Percentiles rank a stretch among this genome's conserved stretches.
phyloP scores from a whole-genome alignment of 257 asterid species.

The Lavandula angustifolia region DNA sequence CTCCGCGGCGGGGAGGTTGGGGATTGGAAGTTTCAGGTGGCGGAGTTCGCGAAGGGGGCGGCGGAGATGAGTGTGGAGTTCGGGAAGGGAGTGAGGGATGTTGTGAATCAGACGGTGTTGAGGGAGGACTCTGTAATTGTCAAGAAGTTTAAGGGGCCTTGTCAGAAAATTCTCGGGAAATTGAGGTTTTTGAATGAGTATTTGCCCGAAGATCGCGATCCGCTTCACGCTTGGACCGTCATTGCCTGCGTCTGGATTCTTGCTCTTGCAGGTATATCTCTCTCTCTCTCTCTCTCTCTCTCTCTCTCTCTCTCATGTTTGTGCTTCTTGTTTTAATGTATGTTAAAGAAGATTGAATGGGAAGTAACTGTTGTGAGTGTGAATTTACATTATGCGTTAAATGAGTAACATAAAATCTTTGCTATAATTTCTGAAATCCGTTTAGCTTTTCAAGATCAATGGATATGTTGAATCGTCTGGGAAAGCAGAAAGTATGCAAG shows the following conservation, averaged over 20 bases:
- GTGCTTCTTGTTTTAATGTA: not conserved
- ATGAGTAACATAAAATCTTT: not conserved
- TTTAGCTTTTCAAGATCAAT: not conserved
- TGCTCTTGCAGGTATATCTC: conserved; percentile 58
- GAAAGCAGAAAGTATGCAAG: too few species aligned
- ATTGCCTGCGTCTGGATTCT: conserved; percentile 55
- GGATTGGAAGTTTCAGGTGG: conserved; percentile 69
- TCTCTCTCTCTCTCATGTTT: not conserved
- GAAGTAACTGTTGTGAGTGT: conserved; percentile 1
- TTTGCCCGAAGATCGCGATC: conserved; percentile 99
- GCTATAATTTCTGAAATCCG: not conserved
- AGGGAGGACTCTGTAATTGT: conserved; percentile 80
- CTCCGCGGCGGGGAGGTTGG: conserved; percentile 31
- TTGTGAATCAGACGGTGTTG: conserved; percentile 73
- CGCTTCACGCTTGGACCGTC: conserved; percentile 78
- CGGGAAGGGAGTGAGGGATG: conserved; percentile 92
- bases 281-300: not conserved
- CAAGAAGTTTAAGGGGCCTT: conserved; percentile 71
- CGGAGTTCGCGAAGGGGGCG: conserved; percentile 89
- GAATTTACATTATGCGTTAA: not conserved
- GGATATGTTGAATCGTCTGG: not conserved
- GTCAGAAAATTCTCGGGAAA: conserved; percentile 42
- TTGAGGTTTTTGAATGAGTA: conserved; percentile 76
- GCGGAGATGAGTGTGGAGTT: conserved; percentile 93
- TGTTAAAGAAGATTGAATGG: not conserved